Percentiles rank a stretch among this genome's conserved stretches.
phyloP scores from a whole-genome alignment of 2,329 filamentous ascomycete species.

The Pseudogymnoascus sp. region DNA sequence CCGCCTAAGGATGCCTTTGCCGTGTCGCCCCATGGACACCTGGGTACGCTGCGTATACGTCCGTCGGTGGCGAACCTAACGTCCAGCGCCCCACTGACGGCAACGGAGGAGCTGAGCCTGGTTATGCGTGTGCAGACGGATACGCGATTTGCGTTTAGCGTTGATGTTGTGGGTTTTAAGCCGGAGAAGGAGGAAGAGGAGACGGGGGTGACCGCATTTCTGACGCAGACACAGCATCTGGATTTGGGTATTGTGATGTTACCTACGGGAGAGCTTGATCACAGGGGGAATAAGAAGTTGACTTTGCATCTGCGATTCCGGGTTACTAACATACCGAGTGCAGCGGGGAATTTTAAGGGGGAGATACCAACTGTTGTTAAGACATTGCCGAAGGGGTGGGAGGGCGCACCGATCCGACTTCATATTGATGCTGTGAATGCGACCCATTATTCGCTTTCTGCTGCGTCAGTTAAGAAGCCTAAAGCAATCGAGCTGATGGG shows the following conservation, averaged over 20 bases:
- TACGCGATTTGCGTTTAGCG: slow-evolving; percentile 44
- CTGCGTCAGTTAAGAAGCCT: slow-evolving; percentile 23
- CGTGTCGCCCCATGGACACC: slow-evolving; percentile 36
- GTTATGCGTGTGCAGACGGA: slow-evolving; percentile 48
- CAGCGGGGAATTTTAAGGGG: slow-evolving; percentile 33
- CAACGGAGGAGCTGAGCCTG: slow-evolving; percentile 43
- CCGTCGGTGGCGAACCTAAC: slow-evolving; percentile 49
- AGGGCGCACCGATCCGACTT: slow-evolving; percentile 11
- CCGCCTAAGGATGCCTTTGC: slow-evolving; percentile 41
- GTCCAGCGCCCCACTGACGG: slow-evolving; percentile 42
- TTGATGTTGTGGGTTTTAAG: slow-evolving; percentile 37
- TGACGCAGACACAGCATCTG: slow-evolving; percentile 47
- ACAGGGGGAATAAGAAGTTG: not conserved
- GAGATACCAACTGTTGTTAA: slow-evolving; percentile 33
- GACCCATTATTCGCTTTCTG: slow-evolving; percentile 13
- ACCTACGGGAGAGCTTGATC: not conserved
- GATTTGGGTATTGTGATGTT: slow-evolving; percentile 35
- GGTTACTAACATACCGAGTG: not conserved
- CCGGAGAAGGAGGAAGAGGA: slow-evolving; percentile 38
- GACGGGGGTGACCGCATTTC: slow-evolving; percentile 45
- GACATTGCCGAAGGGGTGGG: slow-evolving; percentile 36
- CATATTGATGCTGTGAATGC: not conserved
- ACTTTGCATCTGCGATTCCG: not conserved
- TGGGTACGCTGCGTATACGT: slow-evolving; percentile 38
- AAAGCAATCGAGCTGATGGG: slow-evolving; percentile 40